These are phyloP conservation scores for Solanum tacnaense DNA, from an alignment of 257 asterid species.

Conservation along the genomic window DNA sequence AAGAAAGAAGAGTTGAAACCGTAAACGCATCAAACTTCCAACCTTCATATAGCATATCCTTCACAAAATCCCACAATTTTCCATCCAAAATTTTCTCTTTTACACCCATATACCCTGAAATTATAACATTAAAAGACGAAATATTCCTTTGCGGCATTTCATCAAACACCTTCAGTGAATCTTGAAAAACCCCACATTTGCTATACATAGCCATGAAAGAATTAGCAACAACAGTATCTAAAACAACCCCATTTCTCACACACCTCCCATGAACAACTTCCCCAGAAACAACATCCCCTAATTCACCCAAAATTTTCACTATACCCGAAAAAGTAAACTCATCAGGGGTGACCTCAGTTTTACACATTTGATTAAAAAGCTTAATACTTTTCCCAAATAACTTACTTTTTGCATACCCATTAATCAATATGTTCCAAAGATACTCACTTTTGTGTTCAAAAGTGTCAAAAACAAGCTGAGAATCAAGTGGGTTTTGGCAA, in stretches of 20 bases:
- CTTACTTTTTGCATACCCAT: conserved; percentile 39
- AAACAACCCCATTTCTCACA: conserved; percentile 29
- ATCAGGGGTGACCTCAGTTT: conserved; percentile 16
- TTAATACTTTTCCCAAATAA: conserved; percentile 24
- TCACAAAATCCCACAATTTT: conserved; percentile 31
- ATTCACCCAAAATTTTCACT: conserved; percentile 34
- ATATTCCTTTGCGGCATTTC: conserved; percentile 45
- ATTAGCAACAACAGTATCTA: conserved; percentile 55
- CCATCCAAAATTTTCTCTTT: neutral
- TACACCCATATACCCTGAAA: conserved; percentile 31
- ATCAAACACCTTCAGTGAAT: conserved; percentile 45
- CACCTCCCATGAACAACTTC: conserved; percentile 34
- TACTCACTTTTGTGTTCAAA: conserved; percentile 27
- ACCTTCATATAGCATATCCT: conserved; percentile 45
- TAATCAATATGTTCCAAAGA: conserved; percentile 47
- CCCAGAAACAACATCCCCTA: conserved; percentile 27
- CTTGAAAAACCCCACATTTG: conserved; percentile 28
- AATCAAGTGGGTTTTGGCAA: conserved; percentile 22
- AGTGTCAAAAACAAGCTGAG: conserved; percentile 28
- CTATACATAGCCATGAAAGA: conserved; percentile 49
- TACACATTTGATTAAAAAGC: conserved; percentile 43
- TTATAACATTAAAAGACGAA: conserved; percentile 50
- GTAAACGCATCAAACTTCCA: conserved; percentile 40
- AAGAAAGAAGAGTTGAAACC: conserved; percentile 40
- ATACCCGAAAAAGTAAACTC: conserved; percentile 47